Base-by-base conservation (phyloP, 2,329 filamentous ascomycete species). In the Trichoderma harzianum region DNA sequence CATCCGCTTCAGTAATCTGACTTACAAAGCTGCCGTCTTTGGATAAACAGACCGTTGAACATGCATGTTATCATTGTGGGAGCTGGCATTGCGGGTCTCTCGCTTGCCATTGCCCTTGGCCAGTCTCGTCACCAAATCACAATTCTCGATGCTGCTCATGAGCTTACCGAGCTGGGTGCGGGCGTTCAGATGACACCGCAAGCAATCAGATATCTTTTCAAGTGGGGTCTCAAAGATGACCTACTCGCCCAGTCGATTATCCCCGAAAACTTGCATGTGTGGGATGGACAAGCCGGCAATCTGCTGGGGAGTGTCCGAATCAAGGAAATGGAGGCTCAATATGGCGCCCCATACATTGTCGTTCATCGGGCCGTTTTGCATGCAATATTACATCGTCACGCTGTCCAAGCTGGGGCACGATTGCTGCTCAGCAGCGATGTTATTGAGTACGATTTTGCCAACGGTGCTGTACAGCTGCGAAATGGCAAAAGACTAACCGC, bases 141-240 rank as follows among this genome's bases (percentile, higher is more conserved):
- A 5, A 72, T 88, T 1, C 81, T 89, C 0, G 86, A 89, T 72
- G 77, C 79, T 26, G 82, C 82, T 2, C 83, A 86, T 0, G 78
- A 82, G 61, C 78, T 84, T 1, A 86, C 86, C 1, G 85, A 67
- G 78, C 74, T 58, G 43, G 78, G 78, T 30, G 79, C 79, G 5
- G 79, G 78, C 53, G 77, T 80, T 34, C 75, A 78, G 21, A 74
- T 80, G 47, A 78, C 79, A 5, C 79, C 80, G 5, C 80, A 80
- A 69, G 77, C 76, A 32, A 74, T 75, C 47, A 76, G 78, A 5
- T 76, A 80, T 32, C 73, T 81, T 14, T 75, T 78, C 53, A 28
- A 39, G 21, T 80, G 79, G 80, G 79, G 79, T 3, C 73, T 80
- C 32, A 58, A 70, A 6, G 74, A 73, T 11, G 74, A 75, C 34